These are phyloP conservation scores for Linnemannia elongata DNA, from an alignment of 192 early-diverging fungal species.

Conservation along the genomic window DNA sequence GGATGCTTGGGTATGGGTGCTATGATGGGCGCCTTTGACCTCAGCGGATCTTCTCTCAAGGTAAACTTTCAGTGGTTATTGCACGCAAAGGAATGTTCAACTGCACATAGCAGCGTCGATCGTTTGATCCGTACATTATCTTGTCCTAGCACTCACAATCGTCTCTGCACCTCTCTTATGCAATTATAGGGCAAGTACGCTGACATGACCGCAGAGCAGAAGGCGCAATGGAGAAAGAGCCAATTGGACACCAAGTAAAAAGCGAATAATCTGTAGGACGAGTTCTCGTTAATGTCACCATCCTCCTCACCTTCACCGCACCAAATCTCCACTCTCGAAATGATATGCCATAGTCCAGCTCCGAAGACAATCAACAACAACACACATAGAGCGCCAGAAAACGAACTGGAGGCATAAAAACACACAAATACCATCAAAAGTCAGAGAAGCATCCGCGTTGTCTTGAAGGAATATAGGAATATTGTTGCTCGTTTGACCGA, in stretches of 20 bases:
- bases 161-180: not conserved
- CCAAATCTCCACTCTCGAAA: slow-evolving; percentile 1
- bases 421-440: not conserved
- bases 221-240: slow-evolving; percentile 58
- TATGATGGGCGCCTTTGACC: slow-evolving; percentile 77
- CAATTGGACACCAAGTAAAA: slow-evolving; percentile 60
- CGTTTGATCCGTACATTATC: not conserved
- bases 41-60: slow-evolving; percentile 70
- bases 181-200: slow-evolving; percentile 52
- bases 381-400: slow-evolving; percentile 1
- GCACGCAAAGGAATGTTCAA: not conserved
- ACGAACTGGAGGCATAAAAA: not conserved
- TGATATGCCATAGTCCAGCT: not conserved
- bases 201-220: slow-evolving; percentile 58
- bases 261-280: slow-evolving; percentile 5
- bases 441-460: not conserved
- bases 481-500: too few species aligned
- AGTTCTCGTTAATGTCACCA: slow-evolving; percentile 1
- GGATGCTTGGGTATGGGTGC: slow-evolving; percentile 74
- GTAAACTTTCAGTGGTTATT: slow-evolving; percentile 14
- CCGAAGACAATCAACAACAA: not conserved
- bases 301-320: not conserved
- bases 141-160: not conserved
- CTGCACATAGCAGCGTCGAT: not conserved
- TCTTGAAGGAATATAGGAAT: not conserved